phyloP scores from a whole-genome alignment of 2,329 filamentous ascomycete genomes.

The Penicillium sclerotiorum region DNA sequence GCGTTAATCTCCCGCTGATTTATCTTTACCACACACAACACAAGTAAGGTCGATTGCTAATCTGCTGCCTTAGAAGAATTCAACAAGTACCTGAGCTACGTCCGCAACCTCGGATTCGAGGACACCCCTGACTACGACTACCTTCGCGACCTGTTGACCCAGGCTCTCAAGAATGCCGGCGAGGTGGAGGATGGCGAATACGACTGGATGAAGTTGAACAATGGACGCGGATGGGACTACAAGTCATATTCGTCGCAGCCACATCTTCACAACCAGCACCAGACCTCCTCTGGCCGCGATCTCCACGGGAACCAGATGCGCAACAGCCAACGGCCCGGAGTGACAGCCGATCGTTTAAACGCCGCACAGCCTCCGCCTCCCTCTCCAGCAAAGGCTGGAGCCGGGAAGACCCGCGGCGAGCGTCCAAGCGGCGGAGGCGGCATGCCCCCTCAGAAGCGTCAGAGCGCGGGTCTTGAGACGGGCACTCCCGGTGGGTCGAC shows the following conservation, averaged over 20 bases:
- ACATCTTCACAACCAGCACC: conserved; percentile 76
- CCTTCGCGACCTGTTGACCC: conserved; percentile 91
- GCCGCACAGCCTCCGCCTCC: conserved; percentile 87
- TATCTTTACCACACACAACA: not conserved
- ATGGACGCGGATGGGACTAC: conserved; percentile 89
- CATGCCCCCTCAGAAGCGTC: conserved; percentile 73
- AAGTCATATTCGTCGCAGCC: conserved; percentile 70
- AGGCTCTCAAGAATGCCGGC: conserved; percentile 89
- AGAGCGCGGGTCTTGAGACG: conserved; percentile 67
- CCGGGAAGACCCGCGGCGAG: conserved; percentile 66
- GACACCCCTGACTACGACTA: conserved; percentile 99
- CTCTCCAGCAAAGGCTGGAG: conserved; percentile 76
- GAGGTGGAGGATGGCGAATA: conserved; percentile 98
- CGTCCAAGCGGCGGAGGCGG: conserved; percentile 74
- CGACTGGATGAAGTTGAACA: conserved; percentile 99
- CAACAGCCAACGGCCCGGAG: conserved; percentile 62
- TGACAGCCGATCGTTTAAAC: conserved; percentile 89
- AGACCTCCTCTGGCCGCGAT: conserved; percentile 82
- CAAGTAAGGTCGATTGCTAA: not conserved
- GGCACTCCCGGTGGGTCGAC: conserved; percentile 86
- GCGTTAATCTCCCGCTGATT: conserved; percentile 29
- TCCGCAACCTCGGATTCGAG: conserved; percentile 96
- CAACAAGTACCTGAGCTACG: conserved; percentile 95
- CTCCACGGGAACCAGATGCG: conserved; percentile 69
- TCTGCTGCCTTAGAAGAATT: conserved; percentile 72